Conservation (phyloP, 2,329 filamentous ascomycete genomes). For the Colletotrichum zoysiae region DNA sequence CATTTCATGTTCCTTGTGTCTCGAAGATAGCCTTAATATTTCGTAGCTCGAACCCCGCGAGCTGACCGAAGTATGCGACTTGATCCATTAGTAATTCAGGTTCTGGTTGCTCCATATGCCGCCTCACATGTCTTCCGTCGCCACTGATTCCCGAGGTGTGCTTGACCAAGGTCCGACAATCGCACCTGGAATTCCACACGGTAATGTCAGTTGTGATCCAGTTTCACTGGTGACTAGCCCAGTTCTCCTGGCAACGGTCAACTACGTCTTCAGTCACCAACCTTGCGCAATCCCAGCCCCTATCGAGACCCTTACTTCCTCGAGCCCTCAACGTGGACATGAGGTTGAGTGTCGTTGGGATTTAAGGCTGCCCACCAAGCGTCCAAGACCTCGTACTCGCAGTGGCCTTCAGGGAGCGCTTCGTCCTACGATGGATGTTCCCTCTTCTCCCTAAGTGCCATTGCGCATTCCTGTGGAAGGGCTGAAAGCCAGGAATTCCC, state of each 20-base stretch:
- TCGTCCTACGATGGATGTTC: neutral
- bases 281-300: neutral
- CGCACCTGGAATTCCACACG: neutral
- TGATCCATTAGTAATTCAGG: neutral
- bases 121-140: neutral
- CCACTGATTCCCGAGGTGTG: neutral
- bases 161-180: neutral
- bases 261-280: neutral
- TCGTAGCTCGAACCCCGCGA: neutral
- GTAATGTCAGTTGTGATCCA: neutral
- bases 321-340: conserved; percentile 2
- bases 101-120: neutral
- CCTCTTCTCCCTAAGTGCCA: neutral
- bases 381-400: conserved; percentile 33
- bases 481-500: neutral
- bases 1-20: no score
- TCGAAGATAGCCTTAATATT: accelerated
- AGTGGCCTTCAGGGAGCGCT: neutral
- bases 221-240: neutral
- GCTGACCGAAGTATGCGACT: no score
- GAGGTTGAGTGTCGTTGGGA: conserved; percentile 12
- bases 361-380: conserved; percentile 12
- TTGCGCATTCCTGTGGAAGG: neutral
- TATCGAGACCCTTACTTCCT: neutral
- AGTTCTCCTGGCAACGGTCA: neutral